phyloP scores from a whole-genome alignment of 352 stramenopile genomes.

The Plasmopara viticola region DNA sequence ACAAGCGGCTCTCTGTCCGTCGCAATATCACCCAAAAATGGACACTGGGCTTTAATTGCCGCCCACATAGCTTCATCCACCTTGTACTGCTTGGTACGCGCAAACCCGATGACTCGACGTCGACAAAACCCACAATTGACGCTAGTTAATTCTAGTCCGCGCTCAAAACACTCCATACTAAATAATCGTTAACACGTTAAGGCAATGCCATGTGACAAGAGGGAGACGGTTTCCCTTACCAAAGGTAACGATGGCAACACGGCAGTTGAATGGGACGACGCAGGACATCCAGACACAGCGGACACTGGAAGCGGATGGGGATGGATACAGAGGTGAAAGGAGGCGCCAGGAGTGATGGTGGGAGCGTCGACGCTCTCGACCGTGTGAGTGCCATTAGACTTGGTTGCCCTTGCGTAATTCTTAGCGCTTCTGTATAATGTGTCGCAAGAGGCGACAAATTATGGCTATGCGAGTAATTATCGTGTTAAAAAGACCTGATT shows the following conservation, averaged over 20 bases:
- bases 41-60: constrained; percentile 42
- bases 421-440: neutral
- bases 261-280: constrained; percentile 57
- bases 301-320: constrained; percentile 65
- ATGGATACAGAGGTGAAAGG: constrained; percentile 27
- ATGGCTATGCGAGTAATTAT: too few relatives aligned
- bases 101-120: constrained; percentile 68
- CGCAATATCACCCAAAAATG: constrained; percentile 31
- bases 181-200: constrained; percentile 4
- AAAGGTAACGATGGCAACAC: constrained; percentile 67
- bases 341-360: constrained; percentile 2
- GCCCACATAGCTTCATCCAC: constrained; percentile 58
- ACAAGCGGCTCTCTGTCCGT: constrained; percentile 25
- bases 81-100: constrained; percentile 67
- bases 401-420: constrained; percentile 11
- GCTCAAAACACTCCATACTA: constrained; percentile 67
- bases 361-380: constrained; percentile 15
- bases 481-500: too few relatives aligned
- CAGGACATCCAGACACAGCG: constrained; percentile 72
- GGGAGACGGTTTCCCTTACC: constrained; percentile 22
- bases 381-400: constrained; percentile 24
- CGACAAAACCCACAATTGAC: constrained; percentile 78
- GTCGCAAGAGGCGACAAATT: neutral
- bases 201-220: neutral
- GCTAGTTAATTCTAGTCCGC: constrained; percentile 62